Base-by-base conservation (phyloP, 768 basidiomycete species). In the Russula compacta region DNA sequence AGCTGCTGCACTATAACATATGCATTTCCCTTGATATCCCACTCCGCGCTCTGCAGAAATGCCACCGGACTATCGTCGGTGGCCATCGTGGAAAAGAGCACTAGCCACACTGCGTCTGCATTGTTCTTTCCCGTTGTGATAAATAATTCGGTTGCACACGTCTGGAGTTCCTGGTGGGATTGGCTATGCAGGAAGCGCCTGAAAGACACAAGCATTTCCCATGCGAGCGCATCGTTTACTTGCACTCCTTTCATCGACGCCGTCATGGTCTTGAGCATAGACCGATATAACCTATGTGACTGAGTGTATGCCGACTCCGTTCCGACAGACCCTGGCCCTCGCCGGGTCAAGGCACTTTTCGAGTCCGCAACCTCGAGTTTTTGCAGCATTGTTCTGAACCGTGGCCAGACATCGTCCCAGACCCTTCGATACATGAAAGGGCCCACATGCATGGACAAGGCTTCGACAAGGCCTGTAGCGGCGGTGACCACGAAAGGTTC, bases 361-460 rank as follows among this genome's bases (percentile, higher is more conserved):
- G 77, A 70, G 65, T 95, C 92, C 9, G 79, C 83, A n/a, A 71
- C 72, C 58, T 85, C 82, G 21, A 93, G 78, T 19, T 74, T 76
- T 2, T 71, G 72, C 42, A 98, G 73, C 59, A 97, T 77, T 9
- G 64, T 68, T 42, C 74, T 76, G 69, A 95, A 90, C 44, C 80
- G 82, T 1, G 95, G 95, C 95, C 95, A 98, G 19, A 93, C 81
- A 64, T 98, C 90, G 65, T 97, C 92, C 83, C 94, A 88, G 36
- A 98, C 80, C 57, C 89, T 78, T 38, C 83, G 77, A 52, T 80
- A 81, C 89, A 98, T 95, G 74, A 91, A 97, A 56, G 81, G 82
- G 29, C 95, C 97, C 32, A 84, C 81, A 65, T 89, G 77, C 40
- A 69, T 74, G 0, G 83, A 81, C 42, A 99, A 76, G 0, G 81